Evolutionary conservation across 2,329 filamentous ascomycete genomes (phyloP).

Genomic region (Penicillium corylophilum): DNA sequence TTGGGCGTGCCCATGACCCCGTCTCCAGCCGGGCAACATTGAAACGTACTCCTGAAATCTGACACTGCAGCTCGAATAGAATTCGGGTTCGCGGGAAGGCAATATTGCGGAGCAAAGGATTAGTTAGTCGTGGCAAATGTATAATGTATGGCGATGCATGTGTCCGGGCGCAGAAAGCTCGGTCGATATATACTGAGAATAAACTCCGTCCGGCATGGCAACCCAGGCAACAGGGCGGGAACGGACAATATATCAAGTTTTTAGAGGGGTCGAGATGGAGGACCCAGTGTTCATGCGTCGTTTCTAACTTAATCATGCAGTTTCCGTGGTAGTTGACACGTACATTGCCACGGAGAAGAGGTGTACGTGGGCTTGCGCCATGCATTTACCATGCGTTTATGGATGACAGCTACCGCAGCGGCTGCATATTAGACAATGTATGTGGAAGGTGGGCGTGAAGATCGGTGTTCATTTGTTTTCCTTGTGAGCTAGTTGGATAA

Average conservation of each 20-base stretch:
- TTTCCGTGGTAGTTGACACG: conserved; percentile 8
- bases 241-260: background rate
- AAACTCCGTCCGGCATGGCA: background rate
- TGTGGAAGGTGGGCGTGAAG: conserved; percentile 1
- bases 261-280: background rate
- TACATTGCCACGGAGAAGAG: conserved; percentile 7
- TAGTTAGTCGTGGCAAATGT: background rate
- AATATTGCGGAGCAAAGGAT: background rate
- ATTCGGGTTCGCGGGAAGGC: background rate
- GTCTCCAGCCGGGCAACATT: background rate
- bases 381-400: conserved; percentile 7
- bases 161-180: background rate
- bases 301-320: conserved; percentile 9
- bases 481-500: background rate
- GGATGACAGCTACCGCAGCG: conserved; percentile 11
- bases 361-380: conserved; percentile 7
- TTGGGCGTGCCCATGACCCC: background rate
- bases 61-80: background rate
- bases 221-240: background rate
- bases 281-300: background rate
- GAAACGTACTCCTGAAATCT: background rate
- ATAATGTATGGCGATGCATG: background rate
- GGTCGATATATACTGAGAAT: background rate
- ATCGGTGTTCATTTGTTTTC: conserved; percentile 1
- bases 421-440: background rate